Evolutionary conservation across 306 rosid genomes (phyloP), one percentile per base, ranked within the genome.

Genomic region (Castanopsis chinensis): DNA sequence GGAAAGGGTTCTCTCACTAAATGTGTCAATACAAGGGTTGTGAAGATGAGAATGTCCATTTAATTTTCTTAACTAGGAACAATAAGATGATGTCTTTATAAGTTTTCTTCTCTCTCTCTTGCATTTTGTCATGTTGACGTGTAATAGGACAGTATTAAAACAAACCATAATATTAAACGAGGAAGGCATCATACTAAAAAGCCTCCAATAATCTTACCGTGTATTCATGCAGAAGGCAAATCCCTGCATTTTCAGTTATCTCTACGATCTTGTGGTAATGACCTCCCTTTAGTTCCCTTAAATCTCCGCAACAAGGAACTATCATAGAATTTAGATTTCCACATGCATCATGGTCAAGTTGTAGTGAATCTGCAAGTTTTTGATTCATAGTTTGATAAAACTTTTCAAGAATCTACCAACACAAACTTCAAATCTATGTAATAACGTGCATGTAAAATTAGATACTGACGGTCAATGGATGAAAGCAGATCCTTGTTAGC

Each of bases 271-370:
- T 89, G 82, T 96, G 93, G 94, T 91, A 89, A 83, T 96, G 99
- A 32, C 97, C 93, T 54, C 98, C 96, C 86, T 90, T 96, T 82
- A 96, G 76, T 81, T 96, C 98, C 74, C 93, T 92, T 77, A 96
- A 61, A 85, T 91, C 97, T 18, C 91, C 97, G 15, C 97, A 93
- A 87, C 99, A 93, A 7, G 99, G 99, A 74, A 80, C 79, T 27
- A 93, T 86, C 91, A 87, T 91, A 30, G 97, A 90, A 82, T 88
- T 96, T 61, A 96, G 84, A 78, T 93, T 96, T 72, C 87, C 97
- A 43, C 98, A 91, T 25, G 99, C 99, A 55, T 93, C 97, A 17
- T 83, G 97, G 87, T 96, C 99, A 69, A 93, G 99, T 91, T 86
- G 93, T 82, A 93, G 88, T 6, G 99, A 93, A 78, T 96, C 99